Base-by-base conservation (phyloP, 2,329 filamentous ascomycete species). In the Eutypa lata region DNA sequence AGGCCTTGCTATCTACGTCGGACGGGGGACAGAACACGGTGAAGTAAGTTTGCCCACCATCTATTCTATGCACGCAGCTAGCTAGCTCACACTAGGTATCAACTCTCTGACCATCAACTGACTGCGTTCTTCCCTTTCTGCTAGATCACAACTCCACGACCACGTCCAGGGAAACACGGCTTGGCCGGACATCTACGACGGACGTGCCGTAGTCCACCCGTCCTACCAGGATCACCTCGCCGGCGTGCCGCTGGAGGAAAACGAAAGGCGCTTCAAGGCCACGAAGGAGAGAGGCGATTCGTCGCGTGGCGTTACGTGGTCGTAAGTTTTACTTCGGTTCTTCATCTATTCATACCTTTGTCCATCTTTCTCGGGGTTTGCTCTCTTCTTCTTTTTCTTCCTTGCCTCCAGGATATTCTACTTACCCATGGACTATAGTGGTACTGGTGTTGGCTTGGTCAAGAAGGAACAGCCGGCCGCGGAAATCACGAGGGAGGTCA, bases 1-100 rank as follows among this genome's bases (percentile, higher is more conserved):
- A 67, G 49, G 63, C 66, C 2, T 61, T 72, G n/a, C 22, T 72
- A 6, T 57, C 61, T 2, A 62, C 66, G 1, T 62, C 58, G 1
- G 71, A 73, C 40, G 70, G 71, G 0, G 70, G 62, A 14, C 35
- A 54, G 7, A 70, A 61, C 8, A 73, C 71, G 3, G 59, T 67
- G 19, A 73, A 72, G 65, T 72, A 45, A 62, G 64, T 58, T 38
- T 7, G 19, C 8, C 22, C 43, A 26, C 18, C 21, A 43, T 24
- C 26, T 38, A 4, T 33, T 2, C 10, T 52, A n/a, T n/a, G n/a
- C n/a, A n/a, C n/a, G n/a, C n/a, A n/a, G n/a, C n/a, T n/a, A n/a
- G n/a, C n/a, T n/a, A n/a, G n/a, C n/a, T n/a, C n/a, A n/a, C n/a
- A n/a, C n/a, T n/a, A n/a, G n/a, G n/a, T n/a, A n/a, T n/a, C n/a